phyloP scores from a whole-genome alignment of 768 basidiomycete genomes.

The Suillus discolor region DNA sequence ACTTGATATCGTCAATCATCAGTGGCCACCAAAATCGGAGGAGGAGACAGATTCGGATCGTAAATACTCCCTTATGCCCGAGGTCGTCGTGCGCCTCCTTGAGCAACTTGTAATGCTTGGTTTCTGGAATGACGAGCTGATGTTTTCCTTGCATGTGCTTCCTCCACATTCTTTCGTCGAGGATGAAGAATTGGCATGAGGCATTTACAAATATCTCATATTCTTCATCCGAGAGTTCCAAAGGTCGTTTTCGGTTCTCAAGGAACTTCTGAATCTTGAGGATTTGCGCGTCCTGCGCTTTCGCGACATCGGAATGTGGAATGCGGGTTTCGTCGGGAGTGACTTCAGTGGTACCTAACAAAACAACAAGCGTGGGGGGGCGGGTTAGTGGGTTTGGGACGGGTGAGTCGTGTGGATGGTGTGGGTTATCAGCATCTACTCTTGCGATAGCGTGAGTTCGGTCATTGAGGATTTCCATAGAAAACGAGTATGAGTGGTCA shows the following conservation, averaged over 20 bases:
- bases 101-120: not conserved
- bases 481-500: not conserved
- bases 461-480: not conserved
- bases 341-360: not conserved
- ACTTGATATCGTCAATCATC: not conserved
- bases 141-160: too few relatives aligned
- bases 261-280: too few relatives aligned
- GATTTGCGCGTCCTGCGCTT: fast-evolving
- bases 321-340: not conserved
- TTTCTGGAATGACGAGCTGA: too few relatives aligned
- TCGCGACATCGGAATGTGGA: fast-evolving
- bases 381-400: not conserved
- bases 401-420: not conserved
- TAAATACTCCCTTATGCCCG: constrained; percentile 8
- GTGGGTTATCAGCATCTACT: too few relatives aligned
- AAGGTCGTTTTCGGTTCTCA: too few relatives aligned
- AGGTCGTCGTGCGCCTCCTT: not conserved
- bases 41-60: fast-evolving
- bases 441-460: fast-evolving
- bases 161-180: fast-evolving
- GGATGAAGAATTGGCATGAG: too few relatives aligned
- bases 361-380: not conserved
- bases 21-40: not conserved
- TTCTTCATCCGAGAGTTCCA: too few relatives aligned
- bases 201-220: too few relatives aligned